Evolutionary conservation across 176 grass and related monocot genomes (phyloP), one percentile per base, ranked within the genome.

Genomic region (maize (Zea mays)): DNA sequence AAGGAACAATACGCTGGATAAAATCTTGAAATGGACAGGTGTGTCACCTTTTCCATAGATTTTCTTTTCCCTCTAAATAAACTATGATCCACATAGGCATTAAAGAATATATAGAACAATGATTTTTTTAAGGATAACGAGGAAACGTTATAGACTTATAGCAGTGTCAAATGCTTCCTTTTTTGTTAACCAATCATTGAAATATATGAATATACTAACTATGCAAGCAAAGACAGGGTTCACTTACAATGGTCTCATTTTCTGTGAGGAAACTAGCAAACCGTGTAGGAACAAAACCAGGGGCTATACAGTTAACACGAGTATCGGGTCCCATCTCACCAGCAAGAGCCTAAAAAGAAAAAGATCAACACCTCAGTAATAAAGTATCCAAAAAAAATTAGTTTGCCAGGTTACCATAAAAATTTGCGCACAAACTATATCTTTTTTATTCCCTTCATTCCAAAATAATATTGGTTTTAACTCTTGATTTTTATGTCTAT

Each of bases 241-340:
- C 74, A 87, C 96, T 85, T 82, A 98, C 96, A 78, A 98, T 13
- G 60, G 78, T 65, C 13, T 85, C 92, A 83, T 94, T 90, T 73
- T 72, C 85, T 56, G 83, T 90, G 21, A 95, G 87, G 71, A 98
- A 98, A 74, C 76, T 59, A 87, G 96, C 89, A 88, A 98, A 98
- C 77, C 84, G 79, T 21, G 96, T 98, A 39, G 96, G 96, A 69
- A 98, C 96, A 79, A 98, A 98, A 85, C 96, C 96, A 85, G 96
- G 96, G 68, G 96, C 96, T 81, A 98, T 85, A 80, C 96, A 98
- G 82, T 98, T 98, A 63, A 98, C 89, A 73, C 95, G 91, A 72
- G 91, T 94, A 77, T 94, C 43, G 82, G 91, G 95, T 5, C 89
- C 86, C 92, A 98, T 92, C 74, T 95, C 96, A 64, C 90, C 50